Evolutionary conservation across 805 yeast genomes (phyloP).

Genomic region (Saturnispora dispora): DNA sequence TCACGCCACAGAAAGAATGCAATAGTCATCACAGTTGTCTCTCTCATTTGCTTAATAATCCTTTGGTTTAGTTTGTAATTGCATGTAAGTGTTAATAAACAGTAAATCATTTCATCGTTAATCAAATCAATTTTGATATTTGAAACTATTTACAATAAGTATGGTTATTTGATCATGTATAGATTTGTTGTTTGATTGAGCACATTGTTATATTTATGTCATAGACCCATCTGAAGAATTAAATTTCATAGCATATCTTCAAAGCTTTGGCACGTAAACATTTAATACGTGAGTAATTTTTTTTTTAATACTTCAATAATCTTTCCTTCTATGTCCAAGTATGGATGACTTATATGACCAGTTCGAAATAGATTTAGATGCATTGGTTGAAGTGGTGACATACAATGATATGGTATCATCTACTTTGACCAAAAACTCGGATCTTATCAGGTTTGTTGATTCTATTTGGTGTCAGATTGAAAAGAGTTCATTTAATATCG

Average conservation of each 20-base stretch:
- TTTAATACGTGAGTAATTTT: background rate
- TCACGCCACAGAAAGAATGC: constrained; percentile 86
- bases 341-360: constrained; percentile 3
- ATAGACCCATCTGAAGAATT: background rate
- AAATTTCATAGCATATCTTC: background rate
- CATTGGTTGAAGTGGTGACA: background rate
- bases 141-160: no score
- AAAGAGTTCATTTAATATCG: background rate
- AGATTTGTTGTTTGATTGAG: background rate
- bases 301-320: background rate
- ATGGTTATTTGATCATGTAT: background rate
- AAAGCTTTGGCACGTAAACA: background rate
- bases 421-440: background rate
- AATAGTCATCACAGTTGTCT: constrained; percentile 66
- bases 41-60: constrained; percentile 62
- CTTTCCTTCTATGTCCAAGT: background rate
- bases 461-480: background rate
- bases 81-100: background rate
- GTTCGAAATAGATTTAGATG: background rate
- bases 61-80: constrained; percentile 31
- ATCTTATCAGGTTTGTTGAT: background rate
- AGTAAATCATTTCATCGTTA: background rate
- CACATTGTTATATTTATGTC: background rate
- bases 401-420: background rate
- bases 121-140: background rate